Evolutionary conservation across 2,329 filamentous ascomycete species (phyloP), one percentile per base, ranked within the genome.

Genomic region (Phaeosphaeria sp.): DNA sequence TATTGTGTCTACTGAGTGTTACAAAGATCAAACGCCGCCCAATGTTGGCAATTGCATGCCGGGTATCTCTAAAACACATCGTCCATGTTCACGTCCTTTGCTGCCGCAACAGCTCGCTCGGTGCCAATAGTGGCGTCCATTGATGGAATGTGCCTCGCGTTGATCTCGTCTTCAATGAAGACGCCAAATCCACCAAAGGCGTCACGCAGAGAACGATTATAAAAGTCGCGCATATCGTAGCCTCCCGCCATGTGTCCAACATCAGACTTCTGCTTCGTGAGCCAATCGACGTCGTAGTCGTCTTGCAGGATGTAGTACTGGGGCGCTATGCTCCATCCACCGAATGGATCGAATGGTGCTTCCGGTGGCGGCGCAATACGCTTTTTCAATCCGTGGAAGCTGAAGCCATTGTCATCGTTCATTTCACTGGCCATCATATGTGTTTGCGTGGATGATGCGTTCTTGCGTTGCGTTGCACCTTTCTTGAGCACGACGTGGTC

Each of bases 151-250:
- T 79, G 77, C 23, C 69, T 74, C 48, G 80, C 80, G 61, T 50
- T 73, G 50, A 67, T 71, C 72, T 96, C 93, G 46, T 97, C 92
- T 36, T 86, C 89, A 43, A 99, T 82, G 67, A 96, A 96, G 43
- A 96, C 91, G 0, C 91, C 92, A 59, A 99, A 77, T 0, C 96
- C 95, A 0, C 91, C 88, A 78, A 97, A 98, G 0, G 94, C 93
- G 73, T 97, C 93, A 59, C 92, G 90, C 73, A 99, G 80, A 22
- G 91, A 89, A 22, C 93, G 84, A 7, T 88, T 83, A 69, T 92
- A 91, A 72, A 95, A 98, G 73, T 97, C 93, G 33, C 85, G 82
- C 44, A 94, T 81, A 68, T 89, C 89, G 78, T 96, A 98, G 0
- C 95, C 96, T 30, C 93, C 93, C 17, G 91, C 91, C 51, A 85